These are phyloP conservation scores for Leccinum imitatum DNA, from an alignment of 768 basidiomycete species.

Conservation along the genomic window DNA sequence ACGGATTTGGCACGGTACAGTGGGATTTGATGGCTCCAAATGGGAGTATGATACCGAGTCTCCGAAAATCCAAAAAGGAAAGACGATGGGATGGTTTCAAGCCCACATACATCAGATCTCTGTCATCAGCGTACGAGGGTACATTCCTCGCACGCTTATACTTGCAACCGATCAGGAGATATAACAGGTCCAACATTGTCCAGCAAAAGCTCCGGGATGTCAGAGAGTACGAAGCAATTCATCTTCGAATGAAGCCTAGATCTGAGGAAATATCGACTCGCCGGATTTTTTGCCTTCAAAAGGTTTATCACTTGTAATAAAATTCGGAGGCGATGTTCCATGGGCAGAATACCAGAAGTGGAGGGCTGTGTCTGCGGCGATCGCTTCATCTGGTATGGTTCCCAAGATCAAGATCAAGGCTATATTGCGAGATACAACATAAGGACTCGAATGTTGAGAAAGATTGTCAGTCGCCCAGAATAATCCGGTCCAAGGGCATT, in stretches of 20 bases:
- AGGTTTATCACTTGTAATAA: slow-evolving; percentile 17
- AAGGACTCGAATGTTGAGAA: slow-evolving; percentile 39
- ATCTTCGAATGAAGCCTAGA: slow-evolving; percentile 17
- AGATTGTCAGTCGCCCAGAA: slow-evolving; percentile 37
- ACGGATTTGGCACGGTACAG: slow-evolving; percentile 42
- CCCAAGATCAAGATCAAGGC: slow-evolving; percentile 43
- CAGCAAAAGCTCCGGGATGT: slow-evolving; percentile 13
- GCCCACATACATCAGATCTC: slow-evolving; percentile 39
- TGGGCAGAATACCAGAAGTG: slow-evolving; percentile 53
- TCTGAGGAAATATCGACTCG: slow-evolving; percentile 4
- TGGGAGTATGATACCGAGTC: slow-evolving; percentile 46
- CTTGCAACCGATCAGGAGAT: slow-evolving; percentile 26
- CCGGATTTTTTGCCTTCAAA: slow-evolving; percentile 6
- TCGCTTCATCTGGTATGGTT: slow-evolving; percentile 27
- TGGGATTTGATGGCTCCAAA: slow-evolving; percentile 43
- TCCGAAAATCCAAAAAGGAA: slow-evolving; percentile 39
- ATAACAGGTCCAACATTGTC: slow-evolving; percentile 18
- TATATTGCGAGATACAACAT: slow-evolving; percentile 40
- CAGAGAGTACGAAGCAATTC: slow-evolving; percentile 12
- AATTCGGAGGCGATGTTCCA: slow-evolving; percentile 28
- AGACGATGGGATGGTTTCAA: slow-evolving; percentile 47
- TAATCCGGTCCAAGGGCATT: slow-evolving; percentile 44
- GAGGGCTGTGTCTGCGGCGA: slow-evolving; percentile 44
- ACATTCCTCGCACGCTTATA: slow-evolving; percentile 36
- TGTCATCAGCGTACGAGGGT: slow-evolving; percentile 39